phyloP scores from a whole-genome alignment of 1,284 basidiomycete species.

The Cyathus pygmaeus region DNA sequence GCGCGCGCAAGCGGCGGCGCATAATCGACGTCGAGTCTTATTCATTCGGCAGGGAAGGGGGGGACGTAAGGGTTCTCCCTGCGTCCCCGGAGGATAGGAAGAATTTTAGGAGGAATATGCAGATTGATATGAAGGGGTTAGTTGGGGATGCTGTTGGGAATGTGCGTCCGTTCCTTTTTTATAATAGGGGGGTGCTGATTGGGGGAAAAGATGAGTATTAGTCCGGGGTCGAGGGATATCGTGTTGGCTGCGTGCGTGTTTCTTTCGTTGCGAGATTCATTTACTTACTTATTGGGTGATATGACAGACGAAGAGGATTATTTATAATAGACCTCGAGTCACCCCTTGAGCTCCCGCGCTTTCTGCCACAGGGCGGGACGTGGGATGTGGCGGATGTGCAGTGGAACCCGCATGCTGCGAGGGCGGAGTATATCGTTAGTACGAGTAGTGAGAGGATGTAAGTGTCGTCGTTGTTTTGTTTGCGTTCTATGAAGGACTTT shows the following conservation, averaged over 20 bases:
- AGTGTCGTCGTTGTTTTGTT: too few relatives aligned
- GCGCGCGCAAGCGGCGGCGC: too few relatives aligned
- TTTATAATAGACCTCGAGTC: slow-evolving; percentile 95
- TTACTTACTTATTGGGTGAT: slow-evolving; percentile 5
- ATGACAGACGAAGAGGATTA: slow-evolving; percentile 83
- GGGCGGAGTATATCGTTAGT: slow-evolving; percentile 91
- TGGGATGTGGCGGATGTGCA: slow-evolving; percentile 98
- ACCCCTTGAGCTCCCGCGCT: slow-evolving; percentile 88
- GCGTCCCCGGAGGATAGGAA: slow-evolving; percentile 62
- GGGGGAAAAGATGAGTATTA: slow-evolving; percentile 76
- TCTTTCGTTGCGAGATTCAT: slow-evolving; percentile 9
- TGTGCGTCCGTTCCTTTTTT: slow-evolving; percentile 53
- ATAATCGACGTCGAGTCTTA: too few relatives aligned
- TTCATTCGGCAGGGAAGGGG: not conserved
- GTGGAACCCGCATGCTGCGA: slow-evolving; percentile 92
- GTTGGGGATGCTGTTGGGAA: slow-evolving; percentile 87
- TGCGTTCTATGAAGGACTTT: too few relatives aligned
- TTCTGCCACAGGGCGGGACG: slow-evolving; percentile 93
- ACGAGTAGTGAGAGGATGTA: slow-evolving; percentile 95
- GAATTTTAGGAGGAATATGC: slow-evolving; percentile 64
- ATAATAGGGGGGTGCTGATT: not conserved
- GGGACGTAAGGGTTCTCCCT: not conserved
- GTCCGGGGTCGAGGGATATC: slow-evolving; percentile 81
- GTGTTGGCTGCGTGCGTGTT: slow-evolving; percentile 78
- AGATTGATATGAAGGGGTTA: slow-evolving; percentile 81